Base-by-base conservation (phyloP, 2,329 filamentous ascomycete species). In the Hymenoscyphus salicellus region DNA sequence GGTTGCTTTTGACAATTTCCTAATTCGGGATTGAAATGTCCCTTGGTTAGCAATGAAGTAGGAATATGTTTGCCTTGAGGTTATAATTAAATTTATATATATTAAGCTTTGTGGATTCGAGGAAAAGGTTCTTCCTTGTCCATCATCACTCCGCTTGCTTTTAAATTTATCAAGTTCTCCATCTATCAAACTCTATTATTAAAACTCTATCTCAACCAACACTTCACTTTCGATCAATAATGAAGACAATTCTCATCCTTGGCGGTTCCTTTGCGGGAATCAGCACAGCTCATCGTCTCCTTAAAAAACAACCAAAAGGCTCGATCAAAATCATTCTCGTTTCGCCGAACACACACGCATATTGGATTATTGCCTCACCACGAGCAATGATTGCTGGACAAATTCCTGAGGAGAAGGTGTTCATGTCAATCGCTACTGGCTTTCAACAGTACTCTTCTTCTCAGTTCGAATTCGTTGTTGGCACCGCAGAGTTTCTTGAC, bases 291-390 rank as follows among this genome's bases (percentile, higher is more conserved):
- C 75, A 77, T 64, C 67, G 70, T 28, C 67, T 77, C 55, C 61
- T 76, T 38, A 77, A 76, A 57, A 65, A 72, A 58, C 63, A 55
- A 63, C 20, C 65, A 62, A 63, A 63, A n/a, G 64, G 63, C 4
- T 77, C 63, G n/a, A 78, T 84, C 72, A 83, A 83, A 63, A 75
- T 88, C 55, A 80, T 81, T 61, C 76, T 86, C 20, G 78, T 89
- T 69, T 81, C 83, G 63, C 83, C 82, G 1, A 81, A 78, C 59
- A 79, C 79, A 11, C 76, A 84, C 64, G 77, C 84, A 66, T 81
- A 79, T 75, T 85, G 81, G 81, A 79, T 77, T 30, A 71, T 83
- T 20, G 82, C 82, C 63, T 77, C 82, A 55, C 76, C 79, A 14
- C 79, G 84, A 52, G 80, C 76, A 62, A 74, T 83, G 30, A 75